Evolutionary conservation across 306 rosid genomes (phyloP).

Genomic region (Malus asiatica): DNA sequence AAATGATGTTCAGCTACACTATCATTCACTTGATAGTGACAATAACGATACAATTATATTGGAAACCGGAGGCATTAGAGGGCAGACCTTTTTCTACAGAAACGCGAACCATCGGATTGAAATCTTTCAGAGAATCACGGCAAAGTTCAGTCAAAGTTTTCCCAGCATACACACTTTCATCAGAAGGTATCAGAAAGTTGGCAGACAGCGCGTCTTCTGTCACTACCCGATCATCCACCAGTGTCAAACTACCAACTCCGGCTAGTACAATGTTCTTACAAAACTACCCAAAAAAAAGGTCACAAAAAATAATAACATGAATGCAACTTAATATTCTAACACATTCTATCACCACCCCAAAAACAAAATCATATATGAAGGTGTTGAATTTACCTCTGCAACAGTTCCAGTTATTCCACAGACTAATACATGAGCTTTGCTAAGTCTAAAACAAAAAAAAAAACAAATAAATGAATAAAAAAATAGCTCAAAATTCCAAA

Average conservation of each 20-base stretch:
- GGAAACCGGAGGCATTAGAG: conserved; percentile 1
- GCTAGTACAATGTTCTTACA: conserved; percentile 95
- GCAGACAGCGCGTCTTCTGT: conserved; percentile 56
- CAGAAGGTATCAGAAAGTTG: conserved; percentile 71
- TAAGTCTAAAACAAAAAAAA: conserved; percentile 41
- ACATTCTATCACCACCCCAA: background rate
- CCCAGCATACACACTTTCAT: conserved; percentile 59
- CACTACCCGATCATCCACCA: conserved; percentile 69
- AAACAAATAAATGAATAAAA: background rate
- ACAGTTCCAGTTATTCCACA: conserved; percentile 84
- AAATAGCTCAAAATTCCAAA: background rate
- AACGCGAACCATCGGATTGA: conserved; percentile 96
- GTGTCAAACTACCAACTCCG: conserved; percentile 91
- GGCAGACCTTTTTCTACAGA: conserved; percentile 63
- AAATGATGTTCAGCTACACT: background rate
- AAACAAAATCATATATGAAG: background rate
- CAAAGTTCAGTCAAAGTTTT: conserved; percentile 79
- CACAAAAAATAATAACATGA: background rate
- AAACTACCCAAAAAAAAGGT: conserved; percentile 42
- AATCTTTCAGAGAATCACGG: conserved; percentile 84
- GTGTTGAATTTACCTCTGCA: conserved; percentile 58
- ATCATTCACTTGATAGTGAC: background rate
- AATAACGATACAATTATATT: background rate
- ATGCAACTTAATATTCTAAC: background rate
- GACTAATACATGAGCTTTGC: conserved; percentile 84